phyloP scores from a whole-genome alignment of 371 early-diverging fungal genomes.

The Circinella minor region DNA sequence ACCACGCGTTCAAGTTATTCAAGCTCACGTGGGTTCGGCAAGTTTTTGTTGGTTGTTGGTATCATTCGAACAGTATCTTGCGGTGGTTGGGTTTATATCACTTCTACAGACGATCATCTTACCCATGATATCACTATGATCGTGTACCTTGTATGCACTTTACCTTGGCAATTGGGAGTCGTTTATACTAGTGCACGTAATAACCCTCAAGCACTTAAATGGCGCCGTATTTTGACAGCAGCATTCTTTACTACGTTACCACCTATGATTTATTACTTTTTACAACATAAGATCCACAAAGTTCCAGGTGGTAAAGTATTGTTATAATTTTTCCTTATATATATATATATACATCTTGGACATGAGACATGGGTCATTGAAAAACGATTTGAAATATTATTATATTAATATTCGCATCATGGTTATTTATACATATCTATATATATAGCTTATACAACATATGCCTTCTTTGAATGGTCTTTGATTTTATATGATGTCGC shows the following conservation, averaged over 20 bases:
- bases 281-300: slow-evolving; percentile 77
- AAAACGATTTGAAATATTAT: not conserved
- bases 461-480: slow-evolving; percentile 87
- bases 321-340: not conserved
- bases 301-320: slow-evolving; percentile 65
- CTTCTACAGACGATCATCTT: slow-evolving; percentile 79
- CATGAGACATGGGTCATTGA: not conserved
- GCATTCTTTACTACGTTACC: slow-evolving; percentile 71
- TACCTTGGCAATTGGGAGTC: slow-evolving; percentile 77
- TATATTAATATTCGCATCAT: not conserved
- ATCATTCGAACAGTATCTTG: slow-evolving; percentile 74
- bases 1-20: slow-evolving; percentile 51
- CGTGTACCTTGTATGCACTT: slow-evolving; percentile 71
- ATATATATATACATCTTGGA: not conserved
- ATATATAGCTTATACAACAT: slow-evolving; percentile 71
- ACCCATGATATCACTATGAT: slow-evolving; percentile 86
- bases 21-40: slow-evolving; percentile 55
- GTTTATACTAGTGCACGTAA: slow-evolving; percentile 43
- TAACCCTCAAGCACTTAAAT: slow-evolving; percentile 38
- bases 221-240: slow-evolving; percentile 47
- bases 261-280: slow-evolving; percentile 80
- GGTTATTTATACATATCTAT: not conserved
- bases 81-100: slow-evolving; percentile 85
- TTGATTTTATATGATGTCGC: slow-evolving; percentile 80
- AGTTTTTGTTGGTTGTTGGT: slow-evolving; percentile 65